Conservation (phyloP, 2,329 filamentous ascomycete species). For the Domatiomyces globalis region DNA sequence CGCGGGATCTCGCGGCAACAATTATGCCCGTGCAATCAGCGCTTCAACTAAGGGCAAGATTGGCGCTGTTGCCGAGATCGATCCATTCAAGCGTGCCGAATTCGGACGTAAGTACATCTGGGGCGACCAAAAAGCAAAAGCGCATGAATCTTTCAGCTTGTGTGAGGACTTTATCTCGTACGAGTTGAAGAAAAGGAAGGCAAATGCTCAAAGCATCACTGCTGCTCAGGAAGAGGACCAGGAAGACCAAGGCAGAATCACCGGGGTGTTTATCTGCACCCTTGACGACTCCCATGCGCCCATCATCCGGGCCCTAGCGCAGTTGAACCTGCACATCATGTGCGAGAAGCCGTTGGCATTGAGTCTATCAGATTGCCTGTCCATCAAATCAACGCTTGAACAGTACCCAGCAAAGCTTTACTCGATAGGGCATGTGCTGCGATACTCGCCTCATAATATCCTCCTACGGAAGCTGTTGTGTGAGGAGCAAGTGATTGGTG, state of each 20-base stretch:
- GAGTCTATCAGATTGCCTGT: slow-evolving; percentile 60
- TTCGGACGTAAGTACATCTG: slow-evolving; percentile 64
- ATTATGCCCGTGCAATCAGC: slow-evolving; percentile 56
- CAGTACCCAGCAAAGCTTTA: slow-evolving; percentile 44
- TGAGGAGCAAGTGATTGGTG: slow-evolving; percentile 62
- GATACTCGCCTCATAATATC: slow-evolving; percentile 88
- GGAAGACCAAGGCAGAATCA: slow-evolving; percentile 31
- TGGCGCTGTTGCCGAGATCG: slow-evolving; percentile 66
- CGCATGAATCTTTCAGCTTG: slow-evolving; percentile 55
- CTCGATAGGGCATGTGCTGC: slow-evolving; percentile 82
- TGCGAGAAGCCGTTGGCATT: slow-evolving; percentile 91
- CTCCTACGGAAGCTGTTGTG: slow-evolving; percentile 65
- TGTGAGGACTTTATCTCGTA: slow-evolving; percentile 62
- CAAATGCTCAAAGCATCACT: slow-evolving; percentile 44
- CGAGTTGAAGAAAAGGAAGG: slow-evolving; percentile 43
- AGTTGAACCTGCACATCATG: slow-evolving; percentile 62
- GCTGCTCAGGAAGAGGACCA: slow-evolving; percentile 30
- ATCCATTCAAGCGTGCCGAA: slow-evolving; percentile 57
- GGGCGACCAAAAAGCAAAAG: slow-evolving; percentile 36
- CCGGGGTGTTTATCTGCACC: slow-evolving; percentile 56
- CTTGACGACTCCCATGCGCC: slow-evolving; percentile 79
- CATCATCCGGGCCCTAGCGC: slow-evolving; percentile 60
- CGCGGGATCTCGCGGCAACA: slow-evolving; percentile 62
- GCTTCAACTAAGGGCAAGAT: slow-evolving; percentile 37
- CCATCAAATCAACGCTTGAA: slow-evolving; percentile 21